Percentiles rank a stretch among this genome's conserved stretches.
These are phyloP conservation scores for Leccinum olivaceopallidum DNA, from an alignment of 768 basidiomycete genomes.

Conservation along the genomic window DNA sequence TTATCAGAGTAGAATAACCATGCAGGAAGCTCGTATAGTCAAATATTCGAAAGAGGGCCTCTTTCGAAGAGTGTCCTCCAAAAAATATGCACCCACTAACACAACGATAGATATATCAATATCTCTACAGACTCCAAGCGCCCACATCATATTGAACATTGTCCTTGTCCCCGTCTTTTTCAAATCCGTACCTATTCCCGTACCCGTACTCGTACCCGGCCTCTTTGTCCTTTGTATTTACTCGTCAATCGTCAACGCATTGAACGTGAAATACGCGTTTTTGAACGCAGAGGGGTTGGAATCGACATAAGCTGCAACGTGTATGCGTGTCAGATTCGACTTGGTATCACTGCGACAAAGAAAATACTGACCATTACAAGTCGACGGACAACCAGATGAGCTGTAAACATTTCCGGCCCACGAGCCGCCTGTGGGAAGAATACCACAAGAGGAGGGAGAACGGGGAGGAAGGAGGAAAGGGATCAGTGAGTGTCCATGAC, in stretches of 20 bases:
- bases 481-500: not conserved
- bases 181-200: not conserved
- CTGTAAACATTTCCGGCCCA: conserved; percentile 33
- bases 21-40: too few relatives aligned
- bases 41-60: too few relatives aligned
- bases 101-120: too few relatives aligned
- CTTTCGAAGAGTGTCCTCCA: too few relatives aligned
- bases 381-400: conserved; percentile 27
- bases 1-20: too few relatives aligned
- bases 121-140: too few relatives aligned
- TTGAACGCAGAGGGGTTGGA: conserved; percentile 40
- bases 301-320: conserved; percentile 29
- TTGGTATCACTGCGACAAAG: not conserved
- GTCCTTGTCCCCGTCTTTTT: not conserved
- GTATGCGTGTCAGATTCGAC: conserved; percentile 14
- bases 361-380: conserved; percentile 25
- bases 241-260: conserved; percentile 37
- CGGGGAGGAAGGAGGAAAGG: not conserved
- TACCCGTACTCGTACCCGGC: too few relatives aligned
- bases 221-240: conserved; percentile 4
- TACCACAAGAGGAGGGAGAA: not conserved
- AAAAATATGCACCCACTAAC: too few relatives aligned
- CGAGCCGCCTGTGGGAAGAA: conserved; percentile 21
- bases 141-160: not conserved
- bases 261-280: conserved; percentile 44